Percentiles rank a stretch among this genome's conserved stretches.
Evolutionary conservation across 768 basidiomycete genomes (phyloP).

Genomic region (Tricholoma matsutake): DNA sequence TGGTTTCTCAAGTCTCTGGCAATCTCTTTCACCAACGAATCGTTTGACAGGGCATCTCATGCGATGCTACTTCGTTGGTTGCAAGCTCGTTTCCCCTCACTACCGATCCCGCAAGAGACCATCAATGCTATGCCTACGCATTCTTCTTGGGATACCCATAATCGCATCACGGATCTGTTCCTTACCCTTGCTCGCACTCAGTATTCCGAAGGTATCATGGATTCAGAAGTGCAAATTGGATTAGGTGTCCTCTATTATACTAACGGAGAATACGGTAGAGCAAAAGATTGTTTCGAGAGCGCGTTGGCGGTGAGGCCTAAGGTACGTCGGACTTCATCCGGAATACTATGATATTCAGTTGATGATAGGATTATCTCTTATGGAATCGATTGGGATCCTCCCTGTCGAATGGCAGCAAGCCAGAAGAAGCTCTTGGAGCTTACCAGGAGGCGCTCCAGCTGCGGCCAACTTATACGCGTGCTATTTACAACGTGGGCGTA

Average conservation of each 20-base stretch:
- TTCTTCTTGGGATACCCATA: conserved; percentile 81
- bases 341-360: conserved; percentile 17
- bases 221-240: conserved; percentile 91
- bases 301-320: conserved; percentile 79
- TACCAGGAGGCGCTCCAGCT: conserved; percentile 89
- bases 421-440: conserved; percentile 88
- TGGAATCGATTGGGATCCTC: conserved; percentile 97
- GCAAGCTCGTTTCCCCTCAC: conserved; percentile 56
- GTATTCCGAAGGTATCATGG: conserved; percentile 64
- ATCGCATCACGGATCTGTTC: conserved; percentile 78
- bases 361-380: conserved; percentile 73
- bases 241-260: conserved; percentile 93
- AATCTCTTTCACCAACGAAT: conserved; percentile 95
- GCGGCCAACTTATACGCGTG: conserved; percentile 93
- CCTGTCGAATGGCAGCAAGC: conserved; percentile 89
- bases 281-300: conserved; percentile 92
- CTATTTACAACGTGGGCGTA: conserved; percentile 97
- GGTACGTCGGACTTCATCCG: conserved; percentile 20
- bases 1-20: conserved; percentile 70
- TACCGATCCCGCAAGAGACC: conserved; percentile 53
- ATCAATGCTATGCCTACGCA: conserved; percentile 50
- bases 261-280: conserved; percentile 79
- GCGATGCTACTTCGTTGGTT: conserved; percentile 87
- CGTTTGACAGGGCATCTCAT: conserved; percentile 83
- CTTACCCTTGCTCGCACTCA: conserved; percentile 80